Conservation (phyloP, 192 early-diverging fungal genomes). For the Funneliformis mosseae region DNA sequence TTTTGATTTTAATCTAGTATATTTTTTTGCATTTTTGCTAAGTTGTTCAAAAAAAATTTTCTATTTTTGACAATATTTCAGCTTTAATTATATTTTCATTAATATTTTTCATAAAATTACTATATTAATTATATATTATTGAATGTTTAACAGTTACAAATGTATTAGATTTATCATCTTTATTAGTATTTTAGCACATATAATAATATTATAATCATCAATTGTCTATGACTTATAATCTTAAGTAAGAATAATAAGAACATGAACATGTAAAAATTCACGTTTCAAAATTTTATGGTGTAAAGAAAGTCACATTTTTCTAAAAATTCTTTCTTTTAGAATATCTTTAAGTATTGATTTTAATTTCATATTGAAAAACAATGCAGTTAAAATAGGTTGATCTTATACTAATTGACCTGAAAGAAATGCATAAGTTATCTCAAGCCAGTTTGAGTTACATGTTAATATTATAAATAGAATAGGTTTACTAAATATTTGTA, state of each 20-base stretch:
- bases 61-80: too few relatives aligned
- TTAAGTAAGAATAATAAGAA: conserved; percentile 38
- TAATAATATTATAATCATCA: conserved; percentile 32
- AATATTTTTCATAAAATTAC: not conserved
- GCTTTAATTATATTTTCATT: too few relatives aligned
- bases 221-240: conserved; percentile 26
- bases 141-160: conserved; percentile 33
- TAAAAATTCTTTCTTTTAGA: conserved; percentile 20
- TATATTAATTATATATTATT: conserved; percentile 45
- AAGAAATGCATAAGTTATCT: conserved; percentile 30
- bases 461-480: conserved; percentile 48
- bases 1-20: too few relatives aligned
- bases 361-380: conserved; percentile 38
- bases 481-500: conserved; percentile 37
- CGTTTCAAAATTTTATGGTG: conserved; percentile 48
- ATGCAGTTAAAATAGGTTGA: conserved; percentile 30
- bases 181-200: conserved; percentile 40
- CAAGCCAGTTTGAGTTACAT: conserved; percentile 35
- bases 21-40: too few relatives aligned
- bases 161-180: not conserved
- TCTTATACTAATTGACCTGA: conserved; percentile 25
- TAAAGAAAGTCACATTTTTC: conserved; percentile 38
- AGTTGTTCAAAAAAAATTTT: too few relatives aligned
- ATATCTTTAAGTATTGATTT: conserved; percentile 31
- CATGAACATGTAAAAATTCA: conserved; percentile 45